Percentiles rank a stretch among this genome's conserved stretches.
phyloP scores from a whole-genome alignment of 2,329 filamentous ascomycete species.

The Rhynchosporium graminicola region DNA sequence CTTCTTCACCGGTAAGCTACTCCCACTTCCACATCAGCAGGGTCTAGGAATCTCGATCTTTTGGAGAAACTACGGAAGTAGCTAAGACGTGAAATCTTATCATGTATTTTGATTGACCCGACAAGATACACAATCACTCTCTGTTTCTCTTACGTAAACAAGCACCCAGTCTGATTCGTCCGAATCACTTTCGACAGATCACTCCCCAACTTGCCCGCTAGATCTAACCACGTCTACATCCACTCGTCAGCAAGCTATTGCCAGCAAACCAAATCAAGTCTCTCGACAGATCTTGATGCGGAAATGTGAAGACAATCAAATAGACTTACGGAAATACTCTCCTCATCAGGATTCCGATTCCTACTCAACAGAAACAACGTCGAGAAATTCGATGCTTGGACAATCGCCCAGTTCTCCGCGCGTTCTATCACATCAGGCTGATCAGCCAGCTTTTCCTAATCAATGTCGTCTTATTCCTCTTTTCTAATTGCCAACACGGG shows the following conservation, averaged over 20 bases:
- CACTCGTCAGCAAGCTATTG: neutral
- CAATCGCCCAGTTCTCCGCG: constrained; percentile 5
- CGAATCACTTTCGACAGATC: constrained; percentile 7
- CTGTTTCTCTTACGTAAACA: neutral
- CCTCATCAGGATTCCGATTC: constrained; percentile 12
- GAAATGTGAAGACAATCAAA: too few species aligned
- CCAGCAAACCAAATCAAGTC: too few species aligned
- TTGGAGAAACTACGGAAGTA: constrained; percentile 35
- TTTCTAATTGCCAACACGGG: neutral
- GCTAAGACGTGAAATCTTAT: too few species aligned
- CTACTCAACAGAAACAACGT: constrained; percentile 14
- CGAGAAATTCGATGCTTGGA: constrained; percentile 14
- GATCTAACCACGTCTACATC: constrained; percentile 9
- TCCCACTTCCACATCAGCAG: too few species aligned
- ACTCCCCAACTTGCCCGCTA: constrained; percentile 9
- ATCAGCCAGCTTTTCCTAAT: neutral
- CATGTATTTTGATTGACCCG: too few species aligned
- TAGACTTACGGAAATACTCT: constrained; percentile 9
- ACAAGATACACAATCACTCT: neutral
- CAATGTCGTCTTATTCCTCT: neutral
- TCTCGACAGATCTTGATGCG: too few species aligned
- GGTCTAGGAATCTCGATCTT: constrained; percentile 33
- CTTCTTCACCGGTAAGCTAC: constrained; percentile 20
- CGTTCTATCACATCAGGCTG: neutral
- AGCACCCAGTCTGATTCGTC: constrained; percentile 10